A percentile compares a stretch with the other conserved stretches of the same genome.
phyloP scores from a whole-genome alignment of 2,329 filamentous ascomycete genomes.

The Nemania serpens region DNA sequence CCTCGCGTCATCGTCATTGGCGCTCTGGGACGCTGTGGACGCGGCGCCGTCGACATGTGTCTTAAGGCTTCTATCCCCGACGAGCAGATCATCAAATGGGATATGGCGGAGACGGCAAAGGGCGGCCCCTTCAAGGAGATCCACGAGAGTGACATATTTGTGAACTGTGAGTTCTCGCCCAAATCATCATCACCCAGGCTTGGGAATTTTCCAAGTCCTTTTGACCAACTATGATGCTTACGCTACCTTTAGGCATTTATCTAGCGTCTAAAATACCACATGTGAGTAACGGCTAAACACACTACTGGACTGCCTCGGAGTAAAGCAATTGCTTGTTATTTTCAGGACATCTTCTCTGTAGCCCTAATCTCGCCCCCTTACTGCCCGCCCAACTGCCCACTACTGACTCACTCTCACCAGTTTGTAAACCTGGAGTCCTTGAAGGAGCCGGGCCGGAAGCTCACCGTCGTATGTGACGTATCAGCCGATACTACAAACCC shows the following conservation, averaged over 20 bases:
- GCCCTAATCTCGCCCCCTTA: too few relatives aligned
- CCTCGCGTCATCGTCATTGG: conserved; percentile 85
- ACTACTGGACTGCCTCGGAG: neutral
- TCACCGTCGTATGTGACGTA: conserved; percentile 82
- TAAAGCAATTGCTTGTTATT: too few relatives aligned
- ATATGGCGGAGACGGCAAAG: conserved; percentile 78
- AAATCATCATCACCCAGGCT: neutral
- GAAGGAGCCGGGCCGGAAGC: conserved; percentile 67
- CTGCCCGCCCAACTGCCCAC: too few relatives aligned
- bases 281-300: neutral
- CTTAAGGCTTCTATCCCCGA: conserved; percentile 73
- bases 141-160: conserved; percentile 73
- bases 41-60: conserved; percentile 81
- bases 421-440: conserved; percentile 78
- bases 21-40: conserved; percentile 80
- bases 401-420: conserved; percentile 65
- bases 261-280: conserved; percentile 55
- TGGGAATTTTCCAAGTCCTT: neutral
- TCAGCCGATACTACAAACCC: conserved; percentile 75
- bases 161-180: conserved; percentile 64
- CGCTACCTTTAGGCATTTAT: conserved; percentile 68
- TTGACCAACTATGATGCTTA: neutral
- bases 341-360: too few relatives aligned
- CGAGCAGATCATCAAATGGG: conserved; percentile 69
- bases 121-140: conserved; percentile 82